phyloP scores from a whole-genome alignment of 352 stramenopile genomes.

The Phytophthora sp. region DNA sequence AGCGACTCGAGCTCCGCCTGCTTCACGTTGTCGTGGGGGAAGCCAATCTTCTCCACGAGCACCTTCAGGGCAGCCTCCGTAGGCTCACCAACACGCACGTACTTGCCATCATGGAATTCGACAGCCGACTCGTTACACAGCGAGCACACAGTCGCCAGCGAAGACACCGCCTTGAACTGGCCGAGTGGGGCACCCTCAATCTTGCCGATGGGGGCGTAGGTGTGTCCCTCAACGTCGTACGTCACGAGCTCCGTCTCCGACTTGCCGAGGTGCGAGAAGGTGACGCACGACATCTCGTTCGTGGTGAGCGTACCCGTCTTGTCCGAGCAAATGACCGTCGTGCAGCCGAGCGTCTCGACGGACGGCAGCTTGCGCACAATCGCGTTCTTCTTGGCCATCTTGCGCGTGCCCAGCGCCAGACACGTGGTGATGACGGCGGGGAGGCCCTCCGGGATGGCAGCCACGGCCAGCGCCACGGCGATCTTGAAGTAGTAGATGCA shows the following conservation, averaged over 20 bases:
- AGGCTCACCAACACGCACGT: slow-evolving; percentile 93
- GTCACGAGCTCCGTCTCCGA: slow-evolving; percentile 82
- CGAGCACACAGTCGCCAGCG: slow-evolving; percentile 91
- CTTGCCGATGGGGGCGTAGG: slow-evolving; percentile 91
- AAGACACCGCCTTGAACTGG: slow-evolving; percentile 80
- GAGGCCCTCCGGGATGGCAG: slow-evolving; percentile 98
- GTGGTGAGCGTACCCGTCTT: slow-evolving; percentile 97
- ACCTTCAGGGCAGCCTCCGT: slow-evolving; percentile 98
- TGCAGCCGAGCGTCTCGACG: slow-evolving; percentile 98
- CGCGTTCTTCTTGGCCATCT: slow-evolving; percentile 98
- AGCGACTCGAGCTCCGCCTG: slow-evolving; percentile 68
- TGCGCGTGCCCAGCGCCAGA: slow-evolving; percentile 93
- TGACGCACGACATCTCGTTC: slow-evolving; percentile 97
- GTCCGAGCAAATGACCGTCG: slow-evolving; percentile 94
- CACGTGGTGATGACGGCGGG: slow-evolving; percentile 98
- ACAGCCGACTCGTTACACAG: slow-evolving; percentile 98
- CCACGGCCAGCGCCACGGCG: slow-evolving; percentile 97
- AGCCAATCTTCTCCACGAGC: slow-evolving; percentile 94
- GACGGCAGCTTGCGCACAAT: slow-evolving; percentile 98
- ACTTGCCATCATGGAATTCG: slow-evolving; percentile 89
- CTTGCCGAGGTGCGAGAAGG: slow-evolving; percentile 72
- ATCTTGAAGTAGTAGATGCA: slow-evolving; percentile 99
- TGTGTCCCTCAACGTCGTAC: slow-evolving; percentile 94
- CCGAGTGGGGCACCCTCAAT: slow-evolving; percentile 53
- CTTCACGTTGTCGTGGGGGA: slow-evolving; percentile 71